Base-by-base conservation (phyloP, 495 filamentous ascomycete genomes). In the Aspergillus campestris region DNA sequence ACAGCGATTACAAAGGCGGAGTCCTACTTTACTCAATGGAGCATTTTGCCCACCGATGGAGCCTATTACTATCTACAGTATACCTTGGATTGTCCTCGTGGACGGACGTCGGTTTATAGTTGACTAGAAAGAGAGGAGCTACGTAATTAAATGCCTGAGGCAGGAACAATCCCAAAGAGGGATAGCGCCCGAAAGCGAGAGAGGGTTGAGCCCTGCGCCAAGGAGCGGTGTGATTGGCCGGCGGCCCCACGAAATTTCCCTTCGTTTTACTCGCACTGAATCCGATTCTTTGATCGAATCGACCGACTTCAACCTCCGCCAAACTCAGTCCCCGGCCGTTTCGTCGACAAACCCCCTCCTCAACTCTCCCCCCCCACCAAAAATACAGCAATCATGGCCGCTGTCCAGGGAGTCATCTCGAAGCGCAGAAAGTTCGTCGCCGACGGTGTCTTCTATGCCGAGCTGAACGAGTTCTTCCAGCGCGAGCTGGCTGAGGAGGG, bases 391-490 rank as follows among this genome's bases (percentile, higher is more conserved):
- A 82, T 59, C 56, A 86, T 86, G 82, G 75, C 77, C 61, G 73
- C 76, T 67, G 73, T 79, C 59, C 79, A 80, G 67, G 80, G 77
- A 67, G 77, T 80, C 68, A 82, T 85, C 72, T 96, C 91, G 66
- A 98, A 98, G 86, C 83, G 89, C 68, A 84, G 92, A 76, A 98
- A 98, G 86, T 98, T 98, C 81, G 90, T 97, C 72, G 94, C 94
- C 65, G 94, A 97, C 73, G 94, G 92, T 77, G 94, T 97, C 69
- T 98, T 97, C 86, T 98, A 96, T 73, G 94, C 94, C 76, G 92
- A 98, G 77, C 75, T 97, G 72, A 98, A 97, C 84, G 92, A 98
- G 78, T 98, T 98, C 86, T 98, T 98, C 89, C 94, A 96, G 80
- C 91, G 94, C 70, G 92, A 98, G 78, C 79, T 98, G 67, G 91